Evolutionary conservation across 495 filamentous ascomycete species (phyloP).

Genomic region (Talaromyces proteolyticus): DNA sequence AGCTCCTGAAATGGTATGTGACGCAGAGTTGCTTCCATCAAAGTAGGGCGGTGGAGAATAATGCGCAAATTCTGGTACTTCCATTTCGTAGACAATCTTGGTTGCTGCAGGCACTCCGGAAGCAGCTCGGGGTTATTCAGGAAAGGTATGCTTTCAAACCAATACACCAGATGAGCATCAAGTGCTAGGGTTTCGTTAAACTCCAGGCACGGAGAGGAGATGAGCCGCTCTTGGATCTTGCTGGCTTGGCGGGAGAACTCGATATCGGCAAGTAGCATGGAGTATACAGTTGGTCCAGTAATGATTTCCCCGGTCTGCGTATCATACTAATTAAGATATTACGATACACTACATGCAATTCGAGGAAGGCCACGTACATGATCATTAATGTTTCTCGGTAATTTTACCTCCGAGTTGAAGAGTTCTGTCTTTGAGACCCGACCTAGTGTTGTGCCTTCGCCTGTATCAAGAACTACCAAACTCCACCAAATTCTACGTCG

Average conservation of each 20-base stretch:
- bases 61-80: slow-evolving; percentile 65
- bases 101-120: slow-evolving; percentile 57
- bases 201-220: slow-evolving; percentile 50
- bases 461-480: slow-evolving; percentile 63
- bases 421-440: slow-evolving; percentile 21
- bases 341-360: not conserved
- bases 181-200: slow-evolving; percentile 50
- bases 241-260: slow-evolving; percentile 67
- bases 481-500: slow-evolving; percentile 65
- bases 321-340: not conserved
- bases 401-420: slow-evolving; percentile 10
- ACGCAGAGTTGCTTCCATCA: slow-evolving; percentile 55
- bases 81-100: slow-evolving; percentile 66
- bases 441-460: slow-evolving; percentile 60
- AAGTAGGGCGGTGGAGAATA: slow-evolving; percentile 58
- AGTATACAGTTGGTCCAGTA: slow-evolving; percentile 12
- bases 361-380: slow-evolving; percentile 3
- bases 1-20: slow-evolving; percentile 39
- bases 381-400: slow-evolving; percentile 9
- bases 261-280: slow-evolving; percentile 44
- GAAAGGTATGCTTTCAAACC: slow-evolving; percentile 57
- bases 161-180: slow-evolving; percentile 53
- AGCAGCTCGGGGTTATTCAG: slow-evolving; percentile 52
- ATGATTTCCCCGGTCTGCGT: slow-evolving; percentile 14
- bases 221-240: slow-evolving; percentile 59